Evolutionary conservation across 148 eudicot species (phyloP), one percentile per base, ranked within the genome.

Genomic region (Fallopia convolvulus): DNA sequence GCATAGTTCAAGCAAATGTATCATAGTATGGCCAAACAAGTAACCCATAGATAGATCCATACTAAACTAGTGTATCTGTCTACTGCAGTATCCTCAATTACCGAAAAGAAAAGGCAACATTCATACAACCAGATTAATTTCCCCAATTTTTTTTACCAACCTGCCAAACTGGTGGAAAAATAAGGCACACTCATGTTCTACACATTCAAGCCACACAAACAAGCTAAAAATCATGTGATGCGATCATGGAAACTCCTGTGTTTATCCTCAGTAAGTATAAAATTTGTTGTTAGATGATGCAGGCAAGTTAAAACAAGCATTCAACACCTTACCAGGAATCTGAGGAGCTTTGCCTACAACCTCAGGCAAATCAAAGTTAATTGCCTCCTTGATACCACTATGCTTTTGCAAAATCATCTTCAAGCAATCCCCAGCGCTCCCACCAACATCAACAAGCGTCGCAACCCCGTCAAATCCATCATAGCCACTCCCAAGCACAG

Each of bases 371-470:
- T 88, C 91, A 42, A 86, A 88, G 76, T 86, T 86, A 70, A 84
- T 68, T 40, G 89, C 91, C 77, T 87, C 80, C 65, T 84, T 83
- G 50, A 88, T 79, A 56, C 80, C 76, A 3, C n/a, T 48, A 83
- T 78, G 75, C 46, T 84, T 83, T 23, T 70, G 74, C 83, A 88
- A 52, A 42, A 88, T 88, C 89, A 86, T 88, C 80, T 58, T 83
- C 77, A 88, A 80, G 75, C 91, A 86, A 84, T 86, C 91, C 60
- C 91, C 91, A 41, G 86, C 87, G 78, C 86, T 86, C 14, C 91
- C 91, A 15, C 89, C 91, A 3, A 88, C 91, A 84, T 88, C 91
- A 74, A 88, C 89, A 81, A 88, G 53, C 26, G 71, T 79, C 55
- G 40, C 82, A 26, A 86, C 86, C 63, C 87, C 87, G 14, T 77